phyloP scores from a whole-genome alignment of 176 grass and related monocot genomes.

The Rhipidocladum racemiflorum region DNA sequence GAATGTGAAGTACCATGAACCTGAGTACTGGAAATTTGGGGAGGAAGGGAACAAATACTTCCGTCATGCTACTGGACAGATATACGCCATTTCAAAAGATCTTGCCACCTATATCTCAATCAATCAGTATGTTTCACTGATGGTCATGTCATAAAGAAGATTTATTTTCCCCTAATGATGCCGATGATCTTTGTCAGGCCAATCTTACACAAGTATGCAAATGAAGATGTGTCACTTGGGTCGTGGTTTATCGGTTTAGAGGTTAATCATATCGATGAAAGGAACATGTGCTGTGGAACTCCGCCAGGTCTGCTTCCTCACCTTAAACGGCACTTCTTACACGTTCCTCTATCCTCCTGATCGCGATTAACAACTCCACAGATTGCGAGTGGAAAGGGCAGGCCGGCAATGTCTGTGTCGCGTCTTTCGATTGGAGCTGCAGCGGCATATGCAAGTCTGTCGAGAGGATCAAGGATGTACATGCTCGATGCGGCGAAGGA shows the following conservation, averaged over 20 bases:
- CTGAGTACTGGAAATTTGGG: slow-evolving; percentile 94
- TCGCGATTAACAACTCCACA: not conserved
- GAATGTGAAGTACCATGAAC: slow-evolving; percentile 87
- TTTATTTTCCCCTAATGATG: not conserved
- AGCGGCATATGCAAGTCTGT: slow-evolving; percentile 86
- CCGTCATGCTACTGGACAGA: slow-evolving; percentile 86
- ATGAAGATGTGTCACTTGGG: slow-evolving; percentile 87
- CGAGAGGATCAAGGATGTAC: slow-evolving; percentile 68
- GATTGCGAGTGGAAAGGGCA: slow-evolving; percentile 88
- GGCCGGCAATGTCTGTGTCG: slow-evolving; percentile 64
- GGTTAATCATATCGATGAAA: slow-evolving; percentile 85
- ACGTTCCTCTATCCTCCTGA: not conserved
- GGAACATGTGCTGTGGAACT: slow-evolving; percentile 93
- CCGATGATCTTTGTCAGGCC: slow-evolving; percentile 49
- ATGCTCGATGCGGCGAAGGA: slow-evolving; percentile 67
- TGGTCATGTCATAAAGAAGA: slow-evolving; percentile 10
- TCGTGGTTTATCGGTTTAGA: slow-evolving; percentile 91
- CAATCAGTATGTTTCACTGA: slow-evolving; percentile 62
- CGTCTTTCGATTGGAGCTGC: slow-evolving; percentile 87
- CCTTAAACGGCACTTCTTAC: not conserved
- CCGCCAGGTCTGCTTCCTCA: slow-evolving; percentile 58
- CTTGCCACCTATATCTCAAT: slow-evolving; percentile 95
- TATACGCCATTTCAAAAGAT: slow-evolving; percentile 87
- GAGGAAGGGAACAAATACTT: slow-evolving; percentile 96
- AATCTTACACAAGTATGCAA: slow-evolving; percentile 91